These are phyloP conservation scores for Colletotrichum sp. DNA, from an alignment of 2,329 filamentous ascomycete species.

Conservation along the genomic window DNA sequence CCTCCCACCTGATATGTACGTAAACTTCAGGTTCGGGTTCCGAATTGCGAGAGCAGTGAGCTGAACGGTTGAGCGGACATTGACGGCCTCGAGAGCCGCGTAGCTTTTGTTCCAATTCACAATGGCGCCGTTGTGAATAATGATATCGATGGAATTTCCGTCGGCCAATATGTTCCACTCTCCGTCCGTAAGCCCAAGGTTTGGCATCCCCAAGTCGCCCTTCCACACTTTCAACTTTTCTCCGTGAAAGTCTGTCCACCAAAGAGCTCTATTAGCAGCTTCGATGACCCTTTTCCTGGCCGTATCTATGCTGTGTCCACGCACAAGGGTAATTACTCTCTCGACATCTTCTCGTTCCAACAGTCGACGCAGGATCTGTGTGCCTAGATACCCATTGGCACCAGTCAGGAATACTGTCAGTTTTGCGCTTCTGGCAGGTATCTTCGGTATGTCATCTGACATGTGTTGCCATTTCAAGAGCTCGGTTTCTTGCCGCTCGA, in stretches of 20 bases:
- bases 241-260: conserved; percentile 5
- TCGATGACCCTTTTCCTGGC: background rate
- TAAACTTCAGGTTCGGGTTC: background rate
- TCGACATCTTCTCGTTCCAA: background rate
- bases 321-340: background rate
- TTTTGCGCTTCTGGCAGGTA: background rate
- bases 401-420: conserved; percentile 5
- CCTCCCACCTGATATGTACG: background rate
- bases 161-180: background rate
- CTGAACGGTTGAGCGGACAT: background rate
- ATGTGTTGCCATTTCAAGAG: background rate
- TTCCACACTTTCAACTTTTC: conserved; percentile 4
- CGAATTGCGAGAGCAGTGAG: background rate
- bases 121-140: background rate
- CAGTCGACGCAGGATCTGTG: conserved; percentile 3
- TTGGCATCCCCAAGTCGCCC: background rate
- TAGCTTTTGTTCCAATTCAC: conserved; percentile 17
- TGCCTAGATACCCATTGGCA: background rate
- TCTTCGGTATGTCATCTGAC: background rate
- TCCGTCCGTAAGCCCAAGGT: background rate
- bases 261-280: background rate
- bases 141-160: background rate
- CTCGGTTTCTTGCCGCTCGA: background rate
- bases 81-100: background rate
- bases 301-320: background rate